Conservation (phyloP, 805 yeast species). For the Lipomyces spencermartinsiae region DNA sequence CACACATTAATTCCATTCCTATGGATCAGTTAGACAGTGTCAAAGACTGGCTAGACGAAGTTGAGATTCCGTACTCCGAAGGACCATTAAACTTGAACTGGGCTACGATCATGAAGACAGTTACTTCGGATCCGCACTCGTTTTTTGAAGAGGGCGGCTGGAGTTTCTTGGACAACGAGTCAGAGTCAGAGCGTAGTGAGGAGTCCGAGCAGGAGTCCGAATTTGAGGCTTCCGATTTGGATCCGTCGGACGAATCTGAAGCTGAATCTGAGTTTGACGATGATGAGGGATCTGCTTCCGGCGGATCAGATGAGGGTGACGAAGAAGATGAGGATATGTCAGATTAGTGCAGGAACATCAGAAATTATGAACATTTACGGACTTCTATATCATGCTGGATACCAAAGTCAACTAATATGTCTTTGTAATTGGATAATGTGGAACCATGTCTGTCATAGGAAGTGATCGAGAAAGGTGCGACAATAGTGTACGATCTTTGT, state of each 20-base stretch:
- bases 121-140: constrained; percentile 89
- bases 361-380: background rate
- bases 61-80: constrained; percentile 92
- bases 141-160: constrained; percentile 96
- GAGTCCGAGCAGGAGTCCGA: constrained; percentile 72
- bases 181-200: constrained; percentile 74
- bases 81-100: constrained; percentile 96
- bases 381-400: background rate
- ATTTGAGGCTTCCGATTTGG: constrained; percentile 52
- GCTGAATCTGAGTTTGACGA: constrained; percentile 26
- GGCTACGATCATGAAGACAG: constrained; percentile 93
- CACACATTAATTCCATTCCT: constrained; percentile 93
- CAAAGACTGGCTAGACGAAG: constrained; percentile 96
- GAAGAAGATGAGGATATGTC: constrained; percentile 43
- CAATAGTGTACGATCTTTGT: background rate
- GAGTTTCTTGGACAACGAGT: constrained; percentile 89
- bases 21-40: constrained; percentile 90
- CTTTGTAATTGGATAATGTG: background rate
- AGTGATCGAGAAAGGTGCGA: background rate
- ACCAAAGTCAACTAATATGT: background rate
- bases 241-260: constrained; percentile 37
- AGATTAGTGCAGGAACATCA: constrained; percentile 10
- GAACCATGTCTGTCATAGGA: background rate
- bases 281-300: constrained; percentile 18
- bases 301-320: constrained; percentile 34